phyloP scores from a whole-genome alignment of 2,329 filamentous ascomycete species.

The Alternaria triticina region DNA sequence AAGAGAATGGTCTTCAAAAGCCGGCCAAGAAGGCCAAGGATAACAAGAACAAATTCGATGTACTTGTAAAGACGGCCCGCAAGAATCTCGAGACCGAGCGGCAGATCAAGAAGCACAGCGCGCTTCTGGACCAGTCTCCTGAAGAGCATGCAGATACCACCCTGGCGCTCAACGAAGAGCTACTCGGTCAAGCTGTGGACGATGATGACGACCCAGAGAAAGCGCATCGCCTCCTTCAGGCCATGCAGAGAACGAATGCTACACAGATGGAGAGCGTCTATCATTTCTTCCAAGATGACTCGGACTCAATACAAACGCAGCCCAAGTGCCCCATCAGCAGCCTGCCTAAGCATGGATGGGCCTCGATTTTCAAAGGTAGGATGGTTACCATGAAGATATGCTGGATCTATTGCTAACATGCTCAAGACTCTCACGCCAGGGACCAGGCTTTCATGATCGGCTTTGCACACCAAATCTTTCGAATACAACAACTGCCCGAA shows the following conservation, averaged over 20 bases:
- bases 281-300: constrained; percentile 57
- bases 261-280: constrained; percentile 60
- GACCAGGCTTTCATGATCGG: constrained; percentile 53
- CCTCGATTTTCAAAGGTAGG: constrained; percentile 39
- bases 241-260: constrained; percentile 67
- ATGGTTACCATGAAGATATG: neutral
- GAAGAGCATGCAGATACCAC: constrained; percentile 13
- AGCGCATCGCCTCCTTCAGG: constrained; percentile 59
- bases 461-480: constrained; percentile 50
- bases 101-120: constrained; percentile 34
- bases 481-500: constrained; percentile 44
- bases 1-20: constrained; percentile 28
- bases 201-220: constrained; percentile 77
- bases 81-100: constrained; percentile 33
- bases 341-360: constrained; percentile 44
- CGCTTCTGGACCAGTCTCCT: constrained; percentile 29
- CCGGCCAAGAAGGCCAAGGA: constrained; percentile 23
- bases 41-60: constrained; percentile 26
- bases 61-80: constrained; percentile 32
- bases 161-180: constrained; percentile 30
- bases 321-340: constrained; percentile 14
- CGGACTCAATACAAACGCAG: neutral
- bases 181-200: constrained; percentile 52
- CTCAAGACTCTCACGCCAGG: constrained; percentile 30
- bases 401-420: constrained; percentile 12